These are phyloP conservation scores for Diplocarpon rosae DNA, from an alignment of 2,329 filamentous ascomycete species.

Conservation along the genomic window DNA sequence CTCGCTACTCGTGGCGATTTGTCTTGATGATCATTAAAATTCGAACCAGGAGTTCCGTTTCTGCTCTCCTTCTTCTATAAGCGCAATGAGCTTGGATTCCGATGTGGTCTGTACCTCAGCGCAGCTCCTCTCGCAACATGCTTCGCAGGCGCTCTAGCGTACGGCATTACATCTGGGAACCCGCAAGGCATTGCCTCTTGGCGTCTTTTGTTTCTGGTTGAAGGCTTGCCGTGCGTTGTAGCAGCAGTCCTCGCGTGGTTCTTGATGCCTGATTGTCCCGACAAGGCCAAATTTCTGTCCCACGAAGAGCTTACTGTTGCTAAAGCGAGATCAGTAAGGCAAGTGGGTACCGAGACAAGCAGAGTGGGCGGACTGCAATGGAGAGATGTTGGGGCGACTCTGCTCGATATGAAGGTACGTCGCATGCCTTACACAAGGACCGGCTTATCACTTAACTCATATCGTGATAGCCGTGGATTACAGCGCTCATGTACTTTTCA, in stretches of 20 bases:
- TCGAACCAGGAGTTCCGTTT: slow-evolving; percentile 32
- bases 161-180: slow-evolving; percentile 54
- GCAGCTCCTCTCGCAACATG: slow-evolving; percentile 55
- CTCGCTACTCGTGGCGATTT: slow-evolving; percentile 12
- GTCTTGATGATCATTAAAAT: slow-evolving; percentile 31
- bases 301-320: slow-evolving; percentile 39
- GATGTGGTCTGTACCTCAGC: slow-evolving; percentile 59
- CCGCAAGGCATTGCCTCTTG: slow-evolving; percentile 40
- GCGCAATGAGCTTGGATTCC: slow-evolving; percentile 52
- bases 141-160: slow-evolving; percentile 58
- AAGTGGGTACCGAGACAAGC: slow-evolving; percentile 40
- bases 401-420: slow-evolving; percentile 34
- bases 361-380: slow-evolving; percentile 36
- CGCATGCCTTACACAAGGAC: too few relatives aligned
- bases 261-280: slow-evolving; percentile 40
- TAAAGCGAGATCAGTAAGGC: slow-evolving; percentile 38
- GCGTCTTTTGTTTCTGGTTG: slow-evolving; percentile 54
- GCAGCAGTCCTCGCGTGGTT: slow-evolving; percentile 44
- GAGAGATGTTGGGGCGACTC: slow-evolving; percentile 35
- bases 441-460: background rate
- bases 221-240: slow-evolving; percentile 49
- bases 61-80: slow-evolving; percentile 38
- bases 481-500: slow-evolving; percentile 7
- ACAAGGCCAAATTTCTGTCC: slow-evolving; percentile 39
- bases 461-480: slow-evolving; percentile 1